Evolutionary conservation across 352 stramenopile genomes (phyloP).

Genomic region (Halophytophthora polymorphica): DNA sequence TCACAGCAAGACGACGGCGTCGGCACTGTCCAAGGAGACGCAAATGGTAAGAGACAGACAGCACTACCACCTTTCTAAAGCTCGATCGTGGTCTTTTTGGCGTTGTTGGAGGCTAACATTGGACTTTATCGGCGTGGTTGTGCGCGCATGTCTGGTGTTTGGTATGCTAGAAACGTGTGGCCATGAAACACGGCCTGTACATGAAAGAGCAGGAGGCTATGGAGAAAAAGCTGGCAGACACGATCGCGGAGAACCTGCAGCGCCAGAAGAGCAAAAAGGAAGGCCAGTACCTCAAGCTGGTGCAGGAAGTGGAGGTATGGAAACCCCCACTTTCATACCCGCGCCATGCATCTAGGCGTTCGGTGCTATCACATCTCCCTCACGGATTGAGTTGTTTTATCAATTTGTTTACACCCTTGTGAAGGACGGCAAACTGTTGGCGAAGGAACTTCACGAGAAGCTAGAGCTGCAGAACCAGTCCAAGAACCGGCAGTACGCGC

Average conservation of each 20-base stretch:
- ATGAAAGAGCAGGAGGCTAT: conserved; percentile 62
- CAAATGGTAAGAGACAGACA: conserved; percentile 31
- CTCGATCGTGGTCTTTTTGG: too few relatives aligned
- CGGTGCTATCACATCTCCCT: too few relatives aligned
- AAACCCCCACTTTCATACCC: not conserved
- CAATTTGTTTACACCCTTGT: too few relatives aligned
- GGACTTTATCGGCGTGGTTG: not conserved
- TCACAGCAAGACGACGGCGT: conserved; percentile 28
- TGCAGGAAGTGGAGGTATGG: conserved; percentile 62
- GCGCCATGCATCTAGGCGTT: not conserved
- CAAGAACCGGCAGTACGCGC: conserved; percentile 51
- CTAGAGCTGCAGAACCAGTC: conserved; percentile 63
- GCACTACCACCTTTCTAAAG: too few relatives aligned
- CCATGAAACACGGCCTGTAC: conserved; percentile 76
- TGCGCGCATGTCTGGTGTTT: not conserved
- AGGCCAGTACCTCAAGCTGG: conserved; percentile 63
- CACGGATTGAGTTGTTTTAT: conserved; percentile 1
- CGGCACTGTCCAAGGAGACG: conserved; percentile 55
- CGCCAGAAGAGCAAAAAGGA: conserved; percentile 66
- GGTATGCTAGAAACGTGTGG: conserved; percentile 66
- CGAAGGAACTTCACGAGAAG: conserved; percentile 61
- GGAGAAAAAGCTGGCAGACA: conserved; percentile 54
- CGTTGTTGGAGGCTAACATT: too few relatives aligned
- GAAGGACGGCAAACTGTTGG: conserved; percentile 55
- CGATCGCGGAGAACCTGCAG: conserved; percentile 62